Base-by-base conservation (phyloP, 371 early-diverging fungal genomes). In the Globomyces sp. region DNA sequence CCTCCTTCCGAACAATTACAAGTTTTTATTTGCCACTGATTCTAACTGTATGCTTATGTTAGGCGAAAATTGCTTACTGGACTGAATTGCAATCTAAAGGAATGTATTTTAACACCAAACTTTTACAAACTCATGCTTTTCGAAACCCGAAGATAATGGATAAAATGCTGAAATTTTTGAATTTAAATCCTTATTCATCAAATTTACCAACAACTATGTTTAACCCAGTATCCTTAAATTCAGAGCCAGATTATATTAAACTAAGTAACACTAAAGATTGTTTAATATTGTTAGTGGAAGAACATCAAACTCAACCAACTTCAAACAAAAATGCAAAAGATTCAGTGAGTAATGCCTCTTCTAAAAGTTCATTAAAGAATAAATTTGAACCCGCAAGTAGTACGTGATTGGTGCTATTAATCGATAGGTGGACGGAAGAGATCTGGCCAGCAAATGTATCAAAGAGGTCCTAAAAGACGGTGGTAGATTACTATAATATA, bases 121-220 rank as follows among this genome's bases (percentile, higher is more conserved):
- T 92, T 13, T 78, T 80, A 67, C 76, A 78, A 48, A 91, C 87
- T 73, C 90, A 89, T 68, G 80, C 87, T 0, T 91, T 90, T 73
- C 80, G 87, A 2, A 92, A 92, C 67, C 92, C 92, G 1, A 79
- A 85, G 46, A 90, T 91, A 59, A 88, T 87, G 78, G 76, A 77
- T 63, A 85, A 88, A 65, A 76, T 91, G 45, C 87, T 92, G 8
- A 88, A 89, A 48, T 89, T 87, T 68, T 68, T 88, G 37, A 85
- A 82, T 5, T 71, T 92, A 4, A 87, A 90, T 65, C 91, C 90
- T 70, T 71, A 79, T 24, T 91, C 91, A 5, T 78, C 86, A 49
- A 89, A 91, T 53, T 79, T 87, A 69, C 73, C 77, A 1, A 74
- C 73, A 13, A 71, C 77, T 10, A 72, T 84, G 39, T 89, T 82